Base-by-base conservation (phyloP, 2,329 filamentous ascomycete species). In the Epichloe glyceriae region DNA sequence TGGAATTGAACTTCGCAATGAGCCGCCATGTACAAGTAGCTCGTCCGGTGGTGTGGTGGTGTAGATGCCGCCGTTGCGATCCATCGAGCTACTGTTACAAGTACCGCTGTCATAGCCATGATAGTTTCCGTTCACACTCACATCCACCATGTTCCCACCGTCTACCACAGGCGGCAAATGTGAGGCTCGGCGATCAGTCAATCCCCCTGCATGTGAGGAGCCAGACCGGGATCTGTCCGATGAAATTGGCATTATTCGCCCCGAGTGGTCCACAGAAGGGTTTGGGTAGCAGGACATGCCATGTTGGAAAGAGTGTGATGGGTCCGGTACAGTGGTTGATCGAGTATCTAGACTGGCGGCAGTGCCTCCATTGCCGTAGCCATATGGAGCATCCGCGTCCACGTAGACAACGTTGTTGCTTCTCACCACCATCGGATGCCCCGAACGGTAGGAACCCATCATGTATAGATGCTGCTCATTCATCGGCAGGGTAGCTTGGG, bases 361-460 rank as follows among this genome's bases (percentile, higher is more conserved):
- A 22, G 52, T 19, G 4, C 50, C 51, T 7, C 55, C 57, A 2
- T 44, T 52, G 34, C 50, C 50, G 47, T 63, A 67, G 37, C 56
- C 53, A 40, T 64, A 66, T 39, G 51, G 54, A 11, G 56, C 50
- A 20, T 64, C 61, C 34, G 60, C 45, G 20, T 64, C 61, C 15
- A 61, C 52, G 35, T 61, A 66, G 37, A 64, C 35, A 22, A 53
- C 34, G 20, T 49, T 49, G 43, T 42, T 54, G 35, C 54, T 47
- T 43, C 61, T 63, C 8, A 49, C 37, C 1, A 50, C 39, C 20
- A 53, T n/a, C 19, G 46, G n/a, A 37, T 50, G 50, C n/a, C 54
- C 49, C 4, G 64, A 52, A n/a, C 64, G 58, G 47, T 62, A 62
- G 4, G 49, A 46, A 22, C 55, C 55, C 47, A 65, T 57, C 45